These are phyloP conservation scores for Arthroderma sp. DNA, from an alignment of 2,329 filamentous ascomycete species.

Conservation along the genomic window DNA sequence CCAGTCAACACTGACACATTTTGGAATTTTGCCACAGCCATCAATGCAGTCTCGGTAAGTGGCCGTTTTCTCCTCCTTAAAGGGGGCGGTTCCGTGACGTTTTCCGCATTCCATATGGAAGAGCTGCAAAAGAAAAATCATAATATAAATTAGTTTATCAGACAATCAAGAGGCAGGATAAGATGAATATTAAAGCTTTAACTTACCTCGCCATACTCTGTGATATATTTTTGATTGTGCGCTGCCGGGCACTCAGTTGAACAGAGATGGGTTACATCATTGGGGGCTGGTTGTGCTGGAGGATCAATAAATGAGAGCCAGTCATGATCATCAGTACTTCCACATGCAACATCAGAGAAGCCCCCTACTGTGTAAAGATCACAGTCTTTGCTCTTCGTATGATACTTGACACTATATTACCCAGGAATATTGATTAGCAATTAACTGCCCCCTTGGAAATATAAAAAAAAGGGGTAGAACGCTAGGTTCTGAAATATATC, in stretches of 20 bases:
- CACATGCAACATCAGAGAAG: background rate
- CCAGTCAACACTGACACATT: background rate
- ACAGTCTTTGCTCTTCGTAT: background rate
- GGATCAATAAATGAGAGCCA: background rate
- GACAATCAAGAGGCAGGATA: background rate
- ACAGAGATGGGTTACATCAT: background rate
- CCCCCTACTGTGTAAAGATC: background rate
- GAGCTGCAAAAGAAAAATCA: background rate
- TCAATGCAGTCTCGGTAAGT: background rate
- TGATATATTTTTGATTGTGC: background rate
- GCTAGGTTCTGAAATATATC: too few species aligned
- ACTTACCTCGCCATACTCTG: background rate
- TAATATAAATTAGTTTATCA: background rate
- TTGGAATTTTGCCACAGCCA: background rate
- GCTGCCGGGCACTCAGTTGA: background rate
- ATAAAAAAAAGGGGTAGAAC: too few species aligned
- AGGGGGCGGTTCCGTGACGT: background rate
- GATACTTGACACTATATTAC: background rate
- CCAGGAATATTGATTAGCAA: background rate
- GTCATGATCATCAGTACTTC: background rate
- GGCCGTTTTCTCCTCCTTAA: background rate
- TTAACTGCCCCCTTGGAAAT: too few species aligned
- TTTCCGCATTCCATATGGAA: constrained; percentile 1
- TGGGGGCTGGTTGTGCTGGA: background rate
- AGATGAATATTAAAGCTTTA: background rate